A percentile compares a stretch with the other conserved stretches of the same genome.
Conservation (phyloP, 2,329 filamentous ascomycete genomes). For the Dichotomopilus funicola region DNA sequence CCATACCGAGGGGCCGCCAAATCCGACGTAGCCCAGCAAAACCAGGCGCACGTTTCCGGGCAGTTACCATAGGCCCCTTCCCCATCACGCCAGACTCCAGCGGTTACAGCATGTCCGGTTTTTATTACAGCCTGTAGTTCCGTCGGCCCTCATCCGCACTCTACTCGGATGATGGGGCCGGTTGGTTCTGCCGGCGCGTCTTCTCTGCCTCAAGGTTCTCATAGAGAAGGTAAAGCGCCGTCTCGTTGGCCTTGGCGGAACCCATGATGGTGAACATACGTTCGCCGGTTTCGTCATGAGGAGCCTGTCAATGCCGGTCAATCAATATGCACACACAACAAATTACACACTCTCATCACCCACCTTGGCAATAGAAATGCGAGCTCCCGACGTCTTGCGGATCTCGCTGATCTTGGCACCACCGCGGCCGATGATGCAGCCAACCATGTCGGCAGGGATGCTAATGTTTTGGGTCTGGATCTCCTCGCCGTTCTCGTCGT, state of each 20-base stretch:
- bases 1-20: constrained; percentile 43
- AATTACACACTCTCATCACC: constrained; percentile 16
- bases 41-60: constrained; percentile 11
- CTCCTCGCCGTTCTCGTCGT: constrained; percentile 94
- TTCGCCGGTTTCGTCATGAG: constrained; percentile 95
- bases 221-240: constrained; percentile 90
- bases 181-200: constrained; percentile 80
- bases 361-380: constrained; percentile 94
- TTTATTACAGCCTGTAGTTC: constrained; percentile 24
- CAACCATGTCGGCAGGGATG: constrained; percentile 99
- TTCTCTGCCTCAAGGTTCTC: constrained; percentile 99
- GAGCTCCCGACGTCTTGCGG: constrained; percentile 88
- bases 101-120: constrained; percentile 15
- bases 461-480: constrained; percentile 99
- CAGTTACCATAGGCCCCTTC: constrained; percentile 16
- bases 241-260: constrained; percentile 87
- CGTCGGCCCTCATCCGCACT: constrained; percentile 19
- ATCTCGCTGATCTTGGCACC: constrained; percentile 99
- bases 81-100: constrained; percentile 8
- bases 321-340: background rate
- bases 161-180: constrained; percentile 49
- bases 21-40: constrained; percentile 42
- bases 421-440: constrained; percentile 93
- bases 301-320: constrained; percentile 46
- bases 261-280: constrained; percentile 99